These are phyloP conservation scores for Cyberlindnera suaveolens DNA, from an alignment of 805 yeast species.

Conservation along the genomic window DNA sequence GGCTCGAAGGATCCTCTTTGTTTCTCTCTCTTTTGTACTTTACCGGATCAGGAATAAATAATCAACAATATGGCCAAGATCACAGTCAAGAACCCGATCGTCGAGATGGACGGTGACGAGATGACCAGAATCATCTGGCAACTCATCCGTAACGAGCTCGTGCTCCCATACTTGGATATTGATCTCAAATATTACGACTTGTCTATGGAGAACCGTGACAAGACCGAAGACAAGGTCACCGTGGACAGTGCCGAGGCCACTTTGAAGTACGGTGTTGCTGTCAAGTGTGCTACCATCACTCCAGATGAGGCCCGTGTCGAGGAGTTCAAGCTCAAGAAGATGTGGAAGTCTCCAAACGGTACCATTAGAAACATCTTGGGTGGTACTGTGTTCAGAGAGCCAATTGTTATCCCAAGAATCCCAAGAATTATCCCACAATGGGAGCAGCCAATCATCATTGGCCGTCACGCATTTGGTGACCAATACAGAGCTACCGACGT, in stretches of 20 bases:
- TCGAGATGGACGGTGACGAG: slow-evolving; percentile 97
- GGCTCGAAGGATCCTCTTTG: background rate
- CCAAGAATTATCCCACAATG: slow-evolving; percentile 88
- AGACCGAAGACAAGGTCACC: slow-evolving; percentile 85
- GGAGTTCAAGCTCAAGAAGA: slow-evolving; percentile 85
- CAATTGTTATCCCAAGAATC: slow-evolving; percentile 82
- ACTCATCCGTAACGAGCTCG: slow-evolving; percentile 76
- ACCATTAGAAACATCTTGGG: slow-evolving; percentile 93
- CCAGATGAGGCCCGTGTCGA: slow-evolving; percentile 94
- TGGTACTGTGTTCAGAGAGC: slow-evolving; percentile 96
- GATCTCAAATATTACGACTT: slow-evolving; percentile 90
- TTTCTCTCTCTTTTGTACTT: background rate
- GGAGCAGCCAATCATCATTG: slow-evolving; percentile 94
- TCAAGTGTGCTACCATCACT: slow-evolving; percentile 98
- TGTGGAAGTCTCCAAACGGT: slow-evolving; percentile 98
- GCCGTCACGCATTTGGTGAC: slow-evolving; percentile 97
- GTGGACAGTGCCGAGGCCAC: slow-evolving; percentile 87
- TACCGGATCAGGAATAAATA: background rate
- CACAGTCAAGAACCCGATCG: slow-evolving; percentile 80
- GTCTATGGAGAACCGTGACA: slow-evolving; percentile 80
- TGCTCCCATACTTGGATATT: slow-evolving; percentile 78
- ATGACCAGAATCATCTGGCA: slow-evolving; percentile 97
- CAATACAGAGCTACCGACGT: slow-evolving; percentile 92
- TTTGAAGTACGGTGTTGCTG: slow-evolving; percentile 83
- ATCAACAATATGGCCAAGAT: slow-evolving; percentile 41